A percentile compares a stretch with the other conserved stretches of the same genome.
Evolutionary conservation across 2,329 filamentous ascomycete genomes (phyloP).

Genomic region (Fusarium sp.): DNA sequence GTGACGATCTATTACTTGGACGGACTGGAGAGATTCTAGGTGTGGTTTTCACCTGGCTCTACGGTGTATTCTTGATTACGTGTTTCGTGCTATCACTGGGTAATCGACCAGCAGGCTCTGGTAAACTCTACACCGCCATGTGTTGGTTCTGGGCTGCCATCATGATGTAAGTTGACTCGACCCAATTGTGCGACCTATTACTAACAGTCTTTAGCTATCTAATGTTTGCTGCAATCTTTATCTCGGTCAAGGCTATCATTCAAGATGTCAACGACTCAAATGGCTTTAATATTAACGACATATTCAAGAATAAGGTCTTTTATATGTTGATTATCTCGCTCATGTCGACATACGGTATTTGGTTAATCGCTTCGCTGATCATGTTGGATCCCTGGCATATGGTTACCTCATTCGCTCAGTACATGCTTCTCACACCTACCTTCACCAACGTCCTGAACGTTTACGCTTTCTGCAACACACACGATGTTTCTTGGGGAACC

Average conservation of each 20-base stretch:
- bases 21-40: constrained; percentile 82
- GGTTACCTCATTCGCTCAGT: constrained; percentile 95
- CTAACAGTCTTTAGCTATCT: constrained; percentile 71
- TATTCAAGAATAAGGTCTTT: constrained; percentile 91
- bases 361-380: constrained; percentile 88
- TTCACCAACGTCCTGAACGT: constrained; percentile 99
- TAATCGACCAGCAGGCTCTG: constrained; percentile 93
- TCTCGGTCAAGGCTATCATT: constrained; percentile 88
- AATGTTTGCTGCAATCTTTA: constrained; percentile 93
- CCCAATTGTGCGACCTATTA: not conserved
- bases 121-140: constrained; percentile 94
- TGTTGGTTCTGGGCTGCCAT: constrained; percentile 98
- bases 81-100: constrained; percentile 96
- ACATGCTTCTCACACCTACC: constrained; percentile 91
- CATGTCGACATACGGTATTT: constrained; percentile 91
- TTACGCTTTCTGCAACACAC: constrained; percentile 98
- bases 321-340: constrained; percentile 94
- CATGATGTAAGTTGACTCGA: constrained; percentile 76
- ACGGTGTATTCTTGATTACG: constrained; percentile 88
- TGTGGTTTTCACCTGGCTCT: constrained; percentile 95
- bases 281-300: constrained; percentile 74
- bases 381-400: constrained; percentile 99
- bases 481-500: constrained; percentile 98
- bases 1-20: constrained; percentile 75
- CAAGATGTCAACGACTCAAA: constrained; percentile 69